A percentile compares a stretch with the other conserved stretches of the same genome.
Conservation (phyloP, 306 rosid genomes). For the Inga oerstediana region DNA sequence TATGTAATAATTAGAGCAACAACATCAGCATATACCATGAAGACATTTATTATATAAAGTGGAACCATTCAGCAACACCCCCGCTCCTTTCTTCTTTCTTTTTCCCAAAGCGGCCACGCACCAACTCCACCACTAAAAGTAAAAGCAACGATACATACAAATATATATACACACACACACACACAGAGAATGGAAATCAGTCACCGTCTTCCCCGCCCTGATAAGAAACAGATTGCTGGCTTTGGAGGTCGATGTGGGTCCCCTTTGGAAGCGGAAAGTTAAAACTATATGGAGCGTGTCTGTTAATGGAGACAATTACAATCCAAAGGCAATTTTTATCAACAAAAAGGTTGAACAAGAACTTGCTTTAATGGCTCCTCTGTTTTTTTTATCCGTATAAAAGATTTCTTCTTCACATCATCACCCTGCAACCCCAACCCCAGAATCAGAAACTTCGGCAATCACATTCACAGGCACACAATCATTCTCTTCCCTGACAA, state of each 20-base stretch:
- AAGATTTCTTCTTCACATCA: constrained; percentile 53
- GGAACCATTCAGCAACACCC: constrained; percentile 53
- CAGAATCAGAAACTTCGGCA: not conserved
- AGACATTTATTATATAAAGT: constrained; percentile 30
- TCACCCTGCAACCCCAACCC: constrained; percentile 19
- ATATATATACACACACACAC: not conserved
- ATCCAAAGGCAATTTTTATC: constrained; percentile 8
- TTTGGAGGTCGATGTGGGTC: constrained; percentile 44
- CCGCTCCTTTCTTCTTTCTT: constrained; percentile 62
- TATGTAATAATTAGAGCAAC: constrained; percentile 4
- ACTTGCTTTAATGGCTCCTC: constrained; percentile 59
- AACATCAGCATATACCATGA: not conserved
- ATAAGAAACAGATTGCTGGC: constrained; percentile 6
- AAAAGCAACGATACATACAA: constrained; percentile 67
- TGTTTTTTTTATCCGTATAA: constrained; percentile 40
- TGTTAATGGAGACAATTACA: constrained; percentile 30
- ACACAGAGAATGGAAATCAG: not conserved
- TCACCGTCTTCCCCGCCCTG: constrained; percentile 31
- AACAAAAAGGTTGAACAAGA: constrained; percentile 28
- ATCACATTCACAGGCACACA: not conserved
- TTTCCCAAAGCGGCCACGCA: constrained; percentile 60
- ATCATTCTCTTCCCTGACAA: constrained; percentile 15
- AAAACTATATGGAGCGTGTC: constrained; percentile 50
- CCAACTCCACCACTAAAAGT: constrained; percentile 78
- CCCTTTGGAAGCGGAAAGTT: constrained; percentile 39